Evolutionary conservation across 2,329 filamentous ascomycete genomes (phyloP).

Genomic region (Xylariaceae sp.): DNA sequence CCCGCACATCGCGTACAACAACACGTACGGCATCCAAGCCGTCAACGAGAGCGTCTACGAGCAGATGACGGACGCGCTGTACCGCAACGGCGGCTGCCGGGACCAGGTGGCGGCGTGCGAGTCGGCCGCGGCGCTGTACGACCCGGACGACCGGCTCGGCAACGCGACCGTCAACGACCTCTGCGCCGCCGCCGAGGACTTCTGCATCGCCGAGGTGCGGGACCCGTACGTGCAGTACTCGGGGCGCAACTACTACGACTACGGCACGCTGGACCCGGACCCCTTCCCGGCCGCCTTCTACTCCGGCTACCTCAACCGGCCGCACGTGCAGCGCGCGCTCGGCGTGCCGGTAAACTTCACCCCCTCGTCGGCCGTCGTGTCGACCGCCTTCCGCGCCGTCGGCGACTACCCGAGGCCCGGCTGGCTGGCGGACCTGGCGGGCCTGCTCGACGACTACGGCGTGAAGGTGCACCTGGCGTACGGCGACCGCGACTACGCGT

Average conservation of each 20-base stretch:
- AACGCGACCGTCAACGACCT: constrained; percentile 35
- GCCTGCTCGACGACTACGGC: constrained; percentile 44
- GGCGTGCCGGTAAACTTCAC: constrained; percentile 56
- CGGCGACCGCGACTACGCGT: constrained; percentile 50
- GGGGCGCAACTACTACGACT: constrained; percentile 49
- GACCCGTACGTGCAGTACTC: constrained; percentile 17
- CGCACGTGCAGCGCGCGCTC: constrained; percentile 48
- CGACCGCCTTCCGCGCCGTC: constrained; percentile 32
- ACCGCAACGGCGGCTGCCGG: constrained; percentile 36
- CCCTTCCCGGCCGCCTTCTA: constrained; percentile 46
- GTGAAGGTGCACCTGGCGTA: constrained; percentile 51
- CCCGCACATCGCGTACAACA: constrained; percentile 37
- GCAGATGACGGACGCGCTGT: constrained; percentile 23
- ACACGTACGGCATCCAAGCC: constrained; percentile 23
- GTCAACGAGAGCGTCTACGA: constrained; percentile 24
- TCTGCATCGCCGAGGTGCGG: constrained; percentile 17
- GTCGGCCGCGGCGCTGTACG: constrained; percentile 34
- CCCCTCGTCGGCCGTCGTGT: constrained; percentile 32
- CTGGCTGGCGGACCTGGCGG: constrained; percentile 37
- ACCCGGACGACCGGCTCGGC: constrained; percentile 40
- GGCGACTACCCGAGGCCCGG: constrained; percentile 26
- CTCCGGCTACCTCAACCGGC: constrained; percentile 48
- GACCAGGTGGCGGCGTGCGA: constrained; percentile 47
- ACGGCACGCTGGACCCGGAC: constrained; percentile 41
- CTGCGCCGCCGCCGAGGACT: constrained; percentile 27